A percentile compares a stretch with the other conserved stretches of the same genome.
phyloP scores from a whole-genome alignment of 1,284 basidiomycete species.

The Leccinum pallidistipes region DNA sequence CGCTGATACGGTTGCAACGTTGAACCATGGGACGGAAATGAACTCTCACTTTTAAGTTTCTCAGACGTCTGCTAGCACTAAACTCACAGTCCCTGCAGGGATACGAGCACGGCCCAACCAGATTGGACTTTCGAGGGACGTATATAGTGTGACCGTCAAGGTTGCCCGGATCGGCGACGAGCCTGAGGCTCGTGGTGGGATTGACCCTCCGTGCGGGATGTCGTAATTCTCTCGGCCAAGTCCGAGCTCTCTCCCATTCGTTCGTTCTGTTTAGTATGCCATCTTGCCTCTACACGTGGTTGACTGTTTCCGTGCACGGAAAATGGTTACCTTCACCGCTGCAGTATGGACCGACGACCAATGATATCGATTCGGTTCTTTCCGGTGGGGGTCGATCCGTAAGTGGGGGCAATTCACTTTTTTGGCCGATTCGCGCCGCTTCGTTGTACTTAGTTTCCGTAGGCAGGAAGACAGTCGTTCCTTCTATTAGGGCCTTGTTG shows the following conservation, averaged over 20 bases:
- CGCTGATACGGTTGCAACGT: neutral
- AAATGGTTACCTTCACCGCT: too few relatives aligned
- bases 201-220: too few relatives aligned
- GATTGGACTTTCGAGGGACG: neutral
- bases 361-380: neutral
- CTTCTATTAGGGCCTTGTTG: neutral
- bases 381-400: neutral
- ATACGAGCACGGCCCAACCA: neutral
- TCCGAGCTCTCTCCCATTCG: neutral
- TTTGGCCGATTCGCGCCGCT: neutral
- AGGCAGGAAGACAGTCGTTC: too few relatives aligned
- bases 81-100: neutral
- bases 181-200: too few relatives aligned
- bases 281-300: neutral
- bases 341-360: neutral
- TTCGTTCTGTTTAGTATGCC: neutral
- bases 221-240: neutral
- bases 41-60: neutral
- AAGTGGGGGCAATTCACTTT: neutral
- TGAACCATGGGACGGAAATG: neutral
- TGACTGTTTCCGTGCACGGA: neutral
- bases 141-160: too few relatives aligned
- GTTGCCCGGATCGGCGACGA: too few relatives aligned
- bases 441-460: too few relatives aligned
- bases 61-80: neutral